Base-by-base conservation (phyloP, 257 asterid genomes). In the Penstemon barbatus region DNA sequence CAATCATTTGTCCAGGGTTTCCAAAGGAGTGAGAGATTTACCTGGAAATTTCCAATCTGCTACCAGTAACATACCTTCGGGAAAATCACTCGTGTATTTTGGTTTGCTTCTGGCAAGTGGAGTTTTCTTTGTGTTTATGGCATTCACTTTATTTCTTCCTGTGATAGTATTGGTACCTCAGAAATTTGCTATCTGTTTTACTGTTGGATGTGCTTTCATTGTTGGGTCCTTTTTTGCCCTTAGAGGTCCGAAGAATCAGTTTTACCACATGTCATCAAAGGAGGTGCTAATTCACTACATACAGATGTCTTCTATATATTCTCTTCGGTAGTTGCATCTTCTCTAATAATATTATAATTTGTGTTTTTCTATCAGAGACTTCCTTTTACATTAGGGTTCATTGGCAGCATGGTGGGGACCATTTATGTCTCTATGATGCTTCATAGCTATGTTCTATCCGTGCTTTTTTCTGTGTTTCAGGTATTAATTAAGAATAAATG, bases 41-140 rank as follows among this genome's bases (percentile, higher is more conserved):
- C 95, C 98, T 2, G 98, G 95, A 82, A 92, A 75, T 76, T 79
- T 92, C n/a, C 98, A 92, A 84, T 87, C 98, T n/a, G 97, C 96
- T 70, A 92, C 97, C 39, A 87, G 95, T 75, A 74, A 71, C 76
- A 87, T 92, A 76, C 98, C 97, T 53, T 92, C 98, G 0, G 98
- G 98, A 67, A 89, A 89, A 87, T 71, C 97, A 61, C 91, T 92
- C 61, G 50, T 92, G 91, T 89, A 92, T 80, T 92, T 92, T 78
- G 90, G 95, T 62, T 68, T 92, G 84, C 76, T 92, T 56, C 82
- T 92, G 71, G 95, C 92, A 38, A 84, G 91, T 50, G 98, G 98
- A 68, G 81, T 86, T 57, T 89, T 92, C 87, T 92, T 92, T 78
- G 81, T 89, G 62, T 92, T 92, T 79, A 85, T 92, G 70, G 95